Evolutionary conservation across 2,329 filamentous ascomycete genomes (phyloP).

Genomic region (Lecanicillium sp.): DNA sequence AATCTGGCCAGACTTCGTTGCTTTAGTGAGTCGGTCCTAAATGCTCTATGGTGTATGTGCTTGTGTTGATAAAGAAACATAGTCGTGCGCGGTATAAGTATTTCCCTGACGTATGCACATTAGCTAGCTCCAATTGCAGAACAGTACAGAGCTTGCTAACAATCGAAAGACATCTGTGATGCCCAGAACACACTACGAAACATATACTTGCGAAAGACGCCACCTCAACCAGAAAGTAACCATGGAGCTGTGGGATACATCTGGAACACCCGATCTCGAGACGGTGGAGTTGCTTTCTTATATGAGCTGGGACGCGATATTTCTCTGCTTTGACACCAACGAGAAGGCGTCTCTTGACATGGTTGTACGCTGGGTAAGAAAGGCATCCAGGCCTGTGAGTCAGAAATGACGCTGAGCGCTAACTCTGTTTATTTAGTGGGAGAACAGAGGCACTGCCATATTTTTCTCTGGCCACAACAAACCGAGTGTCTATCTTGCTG

Average conservation of each 20-base stretch:
- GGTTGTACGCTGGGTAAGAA: slow-evolving; percentile 27
- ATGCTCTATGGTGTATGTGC: rapidly evolving
- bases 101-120: slow-evolving; percentile 24
- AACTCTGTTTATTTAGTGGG: too few relatives aligned
- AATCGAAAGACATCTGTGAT: slow-evolving; percentile 21
- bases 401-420: too few relatives aligned
- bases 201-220: slow-evolving; percentile 20
- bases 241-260: slow-evolving; percentile 32
- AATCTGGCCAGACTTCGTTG: slow-evolving; percentile 28
- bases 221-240: slow-evolving; percentile 18
- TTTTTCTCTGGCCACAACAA: too few relatives aligned
- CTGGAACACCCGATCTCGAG: slow-evolving; percentile 28
- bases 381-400: too few relatives aligned
- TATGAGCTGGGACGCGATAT: slow-evolving; percentile 28
- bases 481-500: too few relatives aligned
- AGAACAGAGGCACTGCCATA: too few relatives aligned
- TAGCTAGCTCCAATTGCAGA: not conserved
- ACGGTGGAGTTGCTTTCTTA: slow-evolving; percentile 25
- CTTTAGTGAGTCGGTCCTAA: slow-evolving; percentile 23
- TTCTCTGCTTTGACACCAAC: slow-evolving; percentile 31
- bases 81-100: slow-evolving; percentile 29
- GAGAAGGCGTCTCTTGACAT: slow-evolving; percentile 24
- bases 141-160: slow-evolving; percentile 6
- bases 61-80: slow-evolving; percentile 4
- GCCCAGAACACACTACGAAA: slow-evolving; percentile 25